Conservation (phyloP, 208 protist species). For the Polymyxa betae region DNA sequence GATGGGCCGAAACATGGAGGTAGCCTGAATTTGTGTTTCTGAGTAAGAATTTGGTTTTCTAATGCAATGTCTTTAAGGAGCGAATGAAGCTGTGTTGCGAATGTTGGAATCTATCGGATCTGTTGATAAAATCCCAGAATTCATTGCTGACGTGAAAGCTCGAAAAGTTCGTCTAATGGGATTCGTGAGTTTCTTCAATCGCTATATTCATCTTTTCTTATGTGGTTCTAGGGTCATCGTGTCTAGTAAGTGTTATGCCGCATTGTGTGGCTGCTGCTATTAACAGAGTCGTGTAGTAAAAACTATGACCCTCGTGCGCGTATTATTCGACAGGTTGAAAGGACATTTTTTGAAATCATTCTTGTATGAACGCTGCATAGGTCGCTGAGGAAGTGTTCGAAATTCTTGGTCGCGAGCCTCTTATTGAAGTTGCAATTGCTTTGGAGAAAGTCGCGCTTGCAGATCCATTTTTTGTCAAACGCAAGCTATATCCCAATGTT, state of each 20-base stretch:
- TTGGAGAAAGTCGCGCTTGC: conserved; percentile 74
- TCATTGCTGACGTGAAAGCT: conserved; percentile 64
- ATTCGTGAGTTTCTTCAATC: neutral
- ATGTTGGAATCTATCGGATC: conserved; percentile 80
- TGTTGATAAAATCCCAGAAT: conserved; percentile 56
- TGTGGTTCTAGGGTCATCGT: neutral
- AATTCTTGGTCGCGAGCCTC: conserved; percentile 59
- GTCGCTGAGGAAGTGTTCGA: conserved; percentile 59
- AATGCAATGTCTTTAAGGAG: conserved; percentile 19
- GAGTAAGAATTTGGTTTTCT: conserved; percentile 53
- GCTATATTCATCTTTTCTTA: neutral
- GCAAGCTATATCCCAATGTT: conserved; percentile 81
- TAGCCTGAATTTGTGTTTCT: conserved; percentile 53
- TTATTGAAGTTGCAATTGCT: conserved; percentile 74
- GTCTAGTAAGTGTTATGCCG: conserved; percentile 44
- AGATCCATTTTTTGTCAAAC: conserved; percentile 76
- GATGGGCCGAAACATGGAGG: conserved; percentile 67
- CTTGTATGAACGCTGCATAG: no score
- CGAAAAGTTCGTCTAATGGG: conserved; percentile 38
- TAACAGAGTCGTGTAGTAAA: conserved; percentile 34
- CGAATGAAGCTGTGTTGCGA: conserved; percentile 75
- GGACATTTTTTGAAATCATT: no score
- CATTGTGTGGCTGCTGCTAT: neutral
- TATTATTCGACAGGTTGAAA: conserved; percentile 71
- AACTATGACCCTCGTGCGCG: conserved; percentile 79